These are phyloP conservation scores for Tylopilus sp. DNA, from an alignment of 1,284 basidiomycete species.

Conservation along the genomic window DNA sequence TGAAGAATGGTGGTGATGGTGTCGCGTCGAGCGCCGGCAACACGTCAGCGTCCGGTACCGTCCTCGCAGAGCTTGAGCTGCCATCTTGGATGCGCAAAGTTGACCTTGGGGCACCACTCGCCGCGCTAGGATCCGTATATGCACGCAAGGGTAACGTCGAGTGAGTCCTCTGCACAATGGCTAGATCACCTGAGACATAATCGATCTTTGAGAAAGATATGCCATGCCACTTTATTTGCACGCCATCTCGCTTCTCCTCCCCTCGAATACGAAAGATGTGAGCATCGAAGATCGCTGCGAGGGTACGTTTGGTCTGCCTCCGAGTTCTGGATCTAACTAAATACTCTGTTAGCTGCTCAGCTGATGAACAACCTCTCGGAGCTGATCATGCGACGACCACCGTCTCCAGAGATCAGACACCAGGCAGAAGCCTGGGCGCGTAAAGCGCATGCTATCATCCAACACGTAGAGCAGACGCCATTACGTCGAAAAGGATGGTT, in stretches of 20 bases:
- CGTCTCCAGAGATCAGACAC: conserved; percentile 56
- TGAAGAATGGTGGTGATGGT: background rate
- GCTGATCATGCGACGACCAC: conserved; percentile 61
- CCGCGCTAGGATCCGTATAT: conserved; percentile 75
- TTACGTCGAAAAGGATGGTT: conserved; percentile 41
- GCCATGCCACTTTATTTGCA: conserved; percentile 76
- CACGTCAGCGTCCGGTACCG: conserved; percentile 14
- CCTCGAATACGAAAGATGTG: conserved; percentile 52
- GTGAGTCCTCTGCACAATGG: conserved; percentile 52
- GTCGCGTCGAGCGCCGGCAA: background rate
- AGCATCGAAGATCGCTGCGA: conserved; percentile 66
- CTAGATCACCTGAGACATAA: background rate
- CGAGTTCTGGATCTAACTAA: background rate
- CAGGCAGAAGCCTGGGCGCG: conserved; percentile 73
- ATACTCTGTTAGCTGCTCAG: conserved; percentile 62
- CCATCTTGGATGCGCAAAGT: conserved; percentile 70
- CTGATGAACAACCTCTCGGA: conserved; percentile 78
- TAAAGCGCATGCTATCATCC: conserved; percentile 63
- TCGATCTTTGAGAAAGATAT: conserved; percentile 53
- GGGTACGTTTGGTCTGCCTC: conserved; percentile 51
- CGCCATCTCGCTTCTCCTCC: conserved; percentile 73
- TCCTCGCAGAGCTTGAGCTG: conserved; percentile 65
- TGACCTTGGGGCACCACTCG: conserved; percentile 77
- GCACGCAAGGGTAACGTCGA: conserved; percentile 65
- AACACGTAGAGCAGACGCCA: conserved; percentile 42